phyloP scores from a whole-genome alignment of 305 asterid species.

The Vinca major region DNA sequence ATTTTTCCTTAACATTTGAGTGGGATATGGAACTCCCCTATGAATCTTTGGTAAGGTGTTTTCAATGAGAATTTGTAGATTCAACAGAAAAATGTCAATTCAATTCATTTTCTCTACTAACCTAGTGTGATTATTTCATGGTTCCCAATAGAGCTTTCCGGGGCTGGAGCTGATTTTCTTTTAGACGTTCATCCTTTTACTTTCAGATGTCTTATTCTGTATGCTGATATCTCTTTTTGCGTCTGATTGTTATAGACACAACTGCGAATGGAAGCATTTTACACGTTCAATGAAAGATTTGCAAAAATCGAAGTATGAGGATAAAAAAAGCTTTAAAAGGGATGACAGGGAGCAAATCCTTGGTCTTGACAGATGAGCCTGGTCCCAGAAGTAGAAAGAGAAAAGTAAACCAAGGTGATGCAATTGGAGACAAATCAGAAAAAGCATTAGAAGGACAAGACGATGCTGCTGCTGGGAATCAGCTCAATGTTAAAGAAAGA shows the following conservation, averaged over 20 bases:
- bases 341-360: conserved; percentile 50
- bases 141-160: not conserved
- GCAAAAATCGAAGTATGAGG: conserved; percentile 95
- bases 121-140: not conserved
- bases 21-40: not conserved
- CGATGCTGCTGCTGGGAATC: conserved; percentile 23
- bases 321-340: conserved; percentile 79
- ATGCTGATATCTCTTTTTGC: conserved; percentile 14
- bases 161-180: not conserved
- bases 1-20: not conserved
- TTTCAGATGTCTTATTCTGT: not conserved
- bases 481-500: conserved; percentile 18
- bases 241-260: conserved; percentile 54
- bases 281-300: conserved; percentile 88
- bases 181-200: not conserved
- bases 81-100: not conserved
- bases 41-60: not conserved
- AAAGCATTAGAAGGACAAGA: conserved; percentile 22
- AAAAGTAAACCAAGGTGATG: conserved; percentile 30
- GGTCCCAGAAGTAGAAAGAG: conserved; percentile 39
- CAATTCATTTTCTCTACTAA: not conserved
- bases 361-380: conserved; percentile 37
- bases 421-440: conserved; percentile 25
- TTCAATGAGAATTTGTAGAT: not conserved
- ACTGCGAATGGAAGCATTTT: conserved; percentile 92